A percentile compares a stretch with the other conserved stretches of the same genome.
Evolutionary conservation across 1,284 basidiomycete genomes (phyloP).

Genomic region (Trichosporon faecale): DNA sequence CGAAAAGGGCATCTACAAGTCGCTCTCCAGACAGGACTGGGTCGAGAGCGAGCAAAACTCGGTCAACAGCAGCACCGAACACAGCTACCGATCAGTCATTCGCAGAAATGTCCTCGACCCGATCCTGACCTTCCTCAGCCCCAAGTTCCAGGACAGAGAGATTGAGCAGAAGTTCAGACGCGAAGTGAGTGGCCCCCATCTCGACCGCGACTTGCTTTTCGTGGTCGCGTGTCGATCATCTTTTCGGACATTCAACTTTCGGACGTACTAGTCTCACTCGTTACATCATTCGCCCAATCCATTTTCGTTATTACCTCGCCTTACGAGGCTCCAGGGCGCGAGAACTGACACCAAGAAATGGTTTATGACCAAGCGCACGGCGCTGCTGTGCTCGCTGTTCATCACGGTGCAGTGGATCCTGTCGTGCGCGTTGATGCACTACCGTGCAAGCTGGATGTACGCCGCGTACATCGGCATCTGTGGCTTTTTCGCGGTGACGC

Average conservation of each 20-base stretch:
- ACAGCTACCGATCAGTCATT: not conserved
- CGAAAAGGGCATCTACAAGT: not conserved
- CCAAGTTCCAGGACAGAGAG: slow-evolving; percentile 40
- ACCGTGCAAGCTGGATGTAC: slow-evolving; percentile 29
- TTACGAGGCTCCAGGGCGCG: not conserved
- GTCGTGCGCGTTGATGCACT: slow-evolving; percentile 30
- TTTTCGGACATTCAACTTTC: not conserved
- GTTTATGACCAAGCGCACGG: slow-evolving; percentile 18
- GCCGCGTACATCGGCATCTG: slow-evolving; percentile 39
- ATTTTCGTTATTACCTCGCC: not conserved
- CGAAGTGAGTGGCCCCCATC: slow-evolving; percentile 32
- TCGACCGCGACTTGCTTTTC: not conserved
- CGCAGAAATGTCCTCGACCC: not conserved
- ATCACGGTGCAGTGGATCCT: slow-evolving; percentile 44
- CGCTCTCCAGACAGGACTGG: not conserved
- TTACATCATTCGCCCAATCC: not conserved
- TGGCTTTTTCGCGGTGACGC: slow-evolving; percentile 43
- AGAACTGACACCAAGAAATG: slow-evolving; percentile 29
- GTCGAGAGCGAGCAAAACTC: not conserved
- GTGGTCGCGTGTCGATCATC: not conserved
- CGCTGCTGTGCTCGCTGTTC: slow-evolving; percentile 33
- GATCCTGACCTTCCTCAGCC: not conserved
- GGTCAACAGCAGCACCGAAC: not conserved
- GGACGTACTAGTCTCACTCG: not conserved
- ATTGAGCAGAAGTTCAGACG: slow-evolving; percentile 45